Evolutionary conservation across 208 protist genomes (phyloP), one percentile per base, ranked within the genome.

Genomic region (Acanthamoeba lugdunensis): DNA sequence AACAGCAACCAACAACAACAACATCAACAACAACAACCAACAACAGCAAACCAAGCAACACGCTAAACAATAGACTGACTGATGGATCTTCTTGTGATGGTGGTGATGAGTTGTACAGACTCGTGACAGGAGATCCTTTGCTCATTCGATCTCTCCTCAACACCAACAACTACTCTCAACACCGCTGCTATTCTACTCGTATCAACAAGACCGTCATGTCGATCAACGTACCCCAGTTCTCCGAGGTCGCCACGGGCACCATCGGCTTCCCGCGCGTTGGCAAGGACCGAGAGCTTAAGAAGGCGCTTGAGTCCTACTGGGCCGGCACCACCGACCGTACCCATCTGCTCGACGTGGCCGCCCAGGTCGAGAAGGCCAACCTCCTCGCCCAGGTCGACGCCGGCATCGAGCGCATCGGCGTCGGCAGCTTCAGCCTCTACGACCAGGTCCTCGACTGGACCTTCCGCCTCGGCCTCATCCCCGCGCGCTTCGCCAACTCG

Each of bases 251-350:
- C 77, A 85, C 94, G 54, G 69, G 58, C 25, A 94, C 61, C 69
- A 94, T 98, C 37, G 97, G 97, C 30, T 98, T 98, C 92, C 97
- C 98, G 30, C 95, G 97, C 48, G 96, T 98, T 95, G 98, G 97
- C 28, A 96, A 94, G 61, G 96, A 98, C 89, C 95, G 97, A 23
- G 96, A 98, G 84, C 94, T 98, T 71, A 98, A 98, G 94, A 97
- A 96, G 73, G 88, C 96, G 3, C 96, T 98, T 63, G 98, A 98
- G 95, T 91, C 94, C 5, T 98, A 98, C 93, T 98, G 97, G 98
- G 82, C 91, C 56, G 97, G 96, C 50, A 97, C 97, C 63, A 71
- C 95, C 50, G 95, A 93, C 14, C 95, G 95, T 85, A 90, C 28
- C 5, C 95, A 97, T 48, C 94, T 98, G 8, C 82, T 96, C 52